A percentile compares a stretch with the other conserved stretches of the same genome.
phyloP scores from a whole-genome alignment of 2,329 filamentous ascomycete species.

The Parastagonospora nodorum region DNA sequence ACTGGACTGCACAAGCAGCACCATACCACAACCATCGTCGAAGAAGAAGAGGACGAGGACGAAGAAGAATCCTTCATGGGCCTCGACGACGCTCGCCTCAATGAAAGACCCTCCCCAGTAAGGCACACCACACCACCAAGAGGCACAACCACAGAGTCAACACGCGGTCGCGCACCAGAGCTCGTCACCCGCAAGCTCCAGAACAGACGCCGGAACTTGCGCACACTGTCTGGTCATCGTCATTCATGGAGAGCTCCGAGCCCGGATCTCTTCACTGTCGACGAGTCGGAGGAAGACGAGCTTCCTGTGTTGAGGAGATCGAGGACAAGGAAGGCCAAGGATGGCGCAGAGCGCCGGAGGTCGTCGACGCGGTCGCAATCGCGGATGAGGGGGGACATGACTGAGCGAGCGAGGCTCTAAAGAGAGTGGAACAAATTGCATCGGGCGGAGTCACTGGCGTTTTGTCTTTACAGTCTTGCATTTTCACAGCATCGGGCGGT shows the following conservation, averaged over 20 bases:
- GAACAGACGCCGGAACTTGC: slow-evolving; percentile 37
- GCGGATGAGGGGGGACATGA: slow-evolving; percentile 30
- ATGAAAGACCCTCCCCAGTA: slow-evolving; percentile 35
- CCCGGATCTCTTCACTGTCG: slow-evolving; percentile 49
- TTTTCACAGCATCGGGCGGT: slow-evolving; percentile 18
- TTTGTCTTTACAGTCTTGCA: slow-evolving; percentile 11
- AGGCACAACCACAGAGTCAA: slow-evolving; percentile 38
- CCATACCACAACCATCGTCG: slow-evolving; percentile 31
- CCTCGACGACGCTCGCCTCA: slow-evolving; percentile 42
- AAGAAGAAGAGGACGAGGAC: slow-evolving; percentile 45
- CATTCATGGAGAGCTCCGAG: slow-evolving; percentile 51
- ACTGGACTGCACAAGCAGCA: slow-evolving; percentile 38
- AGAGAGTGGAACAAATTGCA: slow-evolving; percentile 18
- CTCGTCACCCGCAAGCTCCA: slow-evolving; percentile 37
- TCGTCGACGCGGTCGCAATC: slow-evolving; percentile 37
- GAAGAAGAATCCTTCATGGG: slow-evolving; percentile 46
- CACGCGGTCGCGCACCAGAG: slow-evolving; percentile 45
- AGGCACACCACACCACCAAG: slow-evolving; percentile 35
- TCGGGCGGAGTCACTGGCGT: slow-evolving; percentile 33
- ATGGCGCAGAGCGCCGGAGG: slow-evolving; percentile 42
- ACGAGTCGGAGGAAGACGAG: slow-evolving; percentile 48
- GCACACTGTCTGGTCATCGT: slow-evolving; percentile 46
- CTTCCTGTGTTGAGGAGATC: slow-evolving; percentile 25
- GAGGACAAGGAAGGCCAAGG: slow-evolving; percentile 41
- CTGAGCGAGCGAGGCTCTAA: slow-evolving; percentile 40